Evolutionary conservation across 345 rosid genomes (phyloP).

Genomic region (Gossypium arboreum): DNA sequence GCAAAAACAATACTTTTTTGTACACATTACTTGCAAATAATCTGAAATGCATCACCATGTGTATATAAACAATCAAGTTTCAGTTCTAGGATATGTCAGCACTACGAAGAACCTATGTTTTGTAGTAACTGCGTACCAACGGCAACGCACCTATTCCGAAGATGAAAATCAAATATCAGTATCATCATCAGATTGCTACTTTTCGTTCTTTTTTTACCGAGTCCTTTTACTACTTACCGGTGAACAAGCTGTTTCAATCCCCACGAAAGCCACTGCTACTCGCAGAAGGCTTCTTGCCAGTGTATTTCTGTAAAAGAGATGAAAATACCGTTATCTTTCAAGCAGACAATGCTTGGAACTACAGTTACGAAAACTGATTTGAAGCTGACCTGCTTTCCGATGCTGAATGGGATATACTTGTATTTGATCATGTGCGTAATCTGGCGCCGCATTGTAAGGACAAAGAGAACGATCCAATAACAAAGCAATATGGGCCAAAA

Average conservation of each 20-base stretch:
- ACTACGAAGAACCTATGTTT: constrained; percentile 19
- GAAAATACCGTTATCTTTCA: not conserved
- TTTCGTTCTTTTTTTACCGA: constrained; percentile 9
- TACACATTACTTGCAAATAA: constrained; percentile 22
- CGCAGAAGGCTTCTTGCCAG: constrained; percentile 50
- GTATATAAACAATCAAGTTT: constrained; percentile 30
- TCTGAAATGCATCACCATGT: constrained; percentile 20
- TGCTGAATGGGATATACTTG: constrained; percentile 62
- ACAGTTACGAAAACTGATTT: not conserved
- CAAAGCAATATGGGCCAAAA: constrained; percentile 84
- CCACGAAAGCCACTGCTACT: constrained; percentile 55
- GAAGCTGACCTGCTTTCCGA: constrained; percentile 70
- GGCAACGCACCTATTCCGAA: constrained; percentile 17
- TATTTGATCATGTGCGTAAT: constrained; percentile 82
- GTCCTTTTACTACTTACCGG: constrained; percentile 18
- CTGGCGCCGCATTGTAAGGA: constrained; percentile 77
- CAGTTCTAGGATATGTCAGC: constrained; percentile 19
- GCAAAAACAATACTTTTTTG: not conserved
- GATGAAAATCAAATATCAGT: constrained; percentile 28
- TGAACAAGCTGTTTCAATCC: constrained; percentile 34
- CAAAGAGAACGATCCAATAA: constrained; percentile 74
- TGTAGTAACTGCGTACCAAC: constrained; percentile 25
- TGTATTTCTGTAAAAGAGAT: constrained; percentile 35
- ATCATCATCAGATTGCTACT: constrained; percentile 23
- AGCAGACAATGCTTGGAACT: not conserved